Evolutionary conservation across 2,329 filamentous ascomycete species (phyloP).

Genomic region (Mycosphaerella arachidis): DNA sequence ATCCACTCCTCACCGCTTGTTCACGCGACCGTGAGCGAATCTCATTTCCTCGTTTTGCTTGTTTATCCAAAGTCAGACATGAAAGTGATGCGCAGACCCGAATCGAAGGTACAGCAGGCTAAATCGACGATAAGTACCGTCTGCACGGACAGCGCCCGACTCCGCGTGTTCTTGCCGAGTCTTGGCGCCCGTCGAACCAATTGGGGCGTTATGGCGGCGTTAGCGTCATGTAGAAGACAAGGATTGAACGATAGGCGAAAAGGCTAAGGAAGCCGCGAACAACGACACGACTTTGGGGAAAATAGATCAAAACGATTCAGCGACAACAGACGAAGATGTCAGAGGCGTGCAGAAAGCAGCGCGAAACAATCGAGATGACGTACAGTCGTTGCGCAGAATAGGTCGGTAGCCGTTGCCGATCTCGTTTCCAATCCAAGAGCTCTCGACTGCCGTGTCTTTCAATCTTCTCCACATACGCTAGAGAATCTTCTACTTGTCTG

Average conservation of each 20-base stretch:
- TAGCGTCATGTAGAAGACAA: not conserved
- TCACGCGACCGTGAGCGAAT: not conserved
- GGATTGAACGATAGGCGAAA: not conserved
- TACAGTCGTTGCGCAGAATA: not conserved
- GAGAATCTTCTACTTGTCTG: not conserved
- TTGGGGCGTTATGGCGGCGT: not conserved
- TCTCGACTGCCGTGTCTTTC: not conserved
- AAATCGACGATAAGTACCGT: constrained; percentile 1
- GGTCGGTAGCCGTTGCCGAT: not conserved
- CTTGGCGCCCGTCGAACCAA: not conserved
- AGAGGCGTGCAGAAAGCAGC: not conserved
- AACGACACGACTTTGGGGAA: not conserved
- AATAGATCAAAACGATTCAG: not conserved
- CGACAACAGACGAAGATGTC: not conserved
- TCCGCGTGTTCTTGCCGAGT: not conserved
- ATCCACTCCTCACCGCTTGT: not conserved
- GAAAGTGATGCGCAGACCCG: not conserved
- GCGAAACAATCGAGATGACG: not conserved
- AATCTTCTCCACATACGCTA: constrained; percentile 1
- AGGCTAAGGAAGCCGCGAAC: not conserved
- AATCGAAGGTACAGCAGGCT: constrained; percentile 1
- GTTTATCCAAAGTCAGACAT: not conserved
- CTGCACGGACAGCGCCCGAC: not conserved
- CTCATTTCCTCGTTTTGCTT: not conserved
- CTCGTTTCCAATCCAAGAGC: not conserved